Conservation (phyloP, 306 rosid genomes). For the Sechiopsis laciniata region DNA sequence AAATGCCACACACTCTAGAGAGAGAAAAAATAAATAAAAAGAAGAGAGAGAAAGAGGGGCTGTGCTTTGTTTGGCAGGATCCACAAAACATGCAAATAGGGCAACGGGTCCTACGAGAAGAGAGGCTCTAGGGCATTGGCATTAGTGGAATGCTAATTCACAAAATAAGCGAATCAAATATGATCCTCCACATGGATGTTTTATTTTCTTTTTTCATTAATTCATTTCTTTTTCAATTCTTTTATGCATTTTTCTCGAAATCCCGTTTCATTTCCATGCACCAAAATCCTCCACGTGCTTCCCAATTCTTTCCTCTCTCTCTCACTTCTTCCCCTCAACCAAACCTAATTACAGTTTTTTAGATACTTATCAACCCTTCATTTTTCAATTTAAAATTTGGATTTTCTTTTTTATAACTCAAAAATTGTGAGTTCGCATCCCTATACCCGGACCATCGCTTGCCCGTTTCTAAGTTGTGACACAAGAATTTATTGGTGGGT, state of each 20-base stretch:
- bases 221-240: neutral
- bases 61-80: constrained; percentile 43
- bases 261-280: neutral
- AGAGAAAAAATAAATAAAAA: constrained; percentile 8
- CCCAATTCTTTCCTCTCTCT: no score
- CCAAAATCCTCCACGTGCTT: neutral
- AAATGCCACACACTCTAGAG: neutral
- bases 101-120: constrained; percentile 46
- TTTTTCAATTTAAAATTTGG: no score
- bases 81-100: constrained; percentile 59
- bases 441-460: no score
- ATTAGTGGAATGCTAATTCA: neutral
- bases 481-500: no score
- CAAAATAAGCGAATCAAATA: neutral
- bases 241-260: constrained; percentile 11
- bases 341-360: neutral
- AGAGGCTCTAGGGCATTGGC: constrained; percentile 45
- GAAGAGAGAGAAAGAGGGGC: no score
- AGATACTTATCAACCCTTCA: neutral
- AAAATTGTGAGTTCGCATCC: no score
- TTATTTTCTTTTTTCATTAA: neutral
- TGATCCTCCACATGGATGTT: constrained; percentile 47
- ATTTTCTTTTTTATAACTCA: no score
- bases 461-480: no score
- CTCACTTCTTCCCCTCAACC: neutral